Evolutionary conservation across 73 alveolate species (phyloP), one percentile per base, ranked within the genome.

Genomic region (Urostyla sp.): DNA sequence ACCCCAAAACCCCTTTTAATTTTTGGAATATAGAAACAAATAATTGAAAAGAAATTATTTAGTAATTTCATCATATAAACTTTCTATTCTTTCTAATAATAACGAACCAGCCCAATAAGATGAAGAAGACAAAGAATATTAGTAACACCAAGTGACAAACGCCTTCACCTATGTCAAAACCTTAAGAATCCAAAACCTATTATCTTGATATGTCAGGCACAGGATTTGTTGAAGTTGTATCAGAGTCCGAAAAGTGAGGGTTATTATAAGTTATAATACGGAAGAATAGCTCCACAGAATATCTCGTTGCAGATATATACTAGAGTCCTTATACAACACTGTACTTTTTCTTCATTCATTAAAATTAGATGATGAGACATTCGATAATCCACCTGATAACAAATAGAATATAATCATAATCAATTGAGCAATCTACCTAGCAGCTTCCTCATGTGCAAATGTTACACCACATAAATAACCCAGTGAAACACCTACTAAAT

Each of bases 391-490:
- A 16, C 66, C 52, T 6, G 55, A 18, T 69, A 69, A 37, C 83
- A 69, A 46, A 32, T 46, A 69, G 30, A 69, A 28, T 11, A 69
- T 32, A 67, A 49, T 69, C 35, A 69, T 1, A 34, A n/a, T n/a
- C n/a, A 69, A 69, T 4, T 40, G 44, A 49, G 72, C 34, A 26
- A 69, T 16, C 1, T 40, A 27, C 48, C 83, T 69, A 24, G 83
- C 83, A 20, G 27, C 6, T 27, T 45, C 32, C 44, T 69, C 83
- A 46, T 44, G 38, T 20, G 44, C 83, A 49, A 69, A 75, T 23
- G 31, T 26, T 20, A 54, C 59, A 20, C 87, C 87, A 28, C 87
- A 75, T 67, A 75, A 49, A 27, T 75, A 75, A 4, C 87, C 87
- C 40, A 75, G 23, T 10, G 87, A 67, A 28, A 52, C 37, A 0